A percentile compares a stretch with the other conserved stretches of the same genome.
phyloP scores from a whole-genome alignment of 768 basidiomycete species.

The Punctularia strigosozonata region DNA sequence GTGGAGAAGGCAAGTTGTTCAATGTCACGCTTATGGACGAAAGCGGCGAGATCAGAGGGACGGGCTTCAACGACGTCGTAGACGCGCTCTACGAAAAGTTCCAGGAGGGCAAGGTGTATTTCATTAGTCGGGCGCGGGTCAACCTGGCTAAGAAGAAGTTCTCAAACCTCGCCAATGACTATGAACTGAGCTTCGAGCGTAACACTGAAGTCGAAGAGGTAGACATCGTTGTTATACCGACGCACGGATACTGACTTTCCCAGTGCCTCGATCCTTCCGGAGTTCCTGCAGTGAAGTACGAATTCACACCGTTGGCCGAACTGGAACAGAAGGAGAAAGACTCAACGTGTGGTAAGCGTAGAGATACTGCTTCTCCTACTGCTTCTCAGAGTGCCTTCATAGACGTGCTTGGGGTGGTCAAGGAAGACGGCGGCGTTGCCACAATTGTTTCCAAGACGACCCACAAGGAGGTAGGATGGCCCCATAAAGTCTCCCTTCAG shows the following conservation, averaged over 20 bases:
- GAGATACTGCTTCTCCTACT: slow-evolving; percentile 1
- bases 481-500: too few relatives aligned
- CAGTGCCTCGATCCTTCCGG: slow-evolving; percentile 73
- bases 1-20: slow-evolving; percentile 93
- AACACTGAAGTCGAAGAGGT: slow-evolving; percentile 83
- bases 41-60: slow-evolving; percentile 82
- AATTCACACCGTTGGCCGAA: slow-evolving; percentile 55
- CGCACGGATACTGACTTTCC: not conserved
- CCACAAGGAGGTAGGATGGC: slow-evolving; percentile 38
- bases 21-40: slow-evolving; percentile 92
- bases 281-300: slow-evolving; percentile 77
- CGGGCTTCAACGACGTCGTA: slow-evolving; percentile 80
- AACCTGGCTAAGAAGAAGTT: slow-evolving; percentile 98
- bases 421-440: slow-evolving; percentile 55
- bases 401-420: slow-evolving; percentile 87
- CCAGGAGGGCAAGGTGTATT: slow-evolving; percentile 89
- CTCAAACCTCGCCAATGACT: slow-evolving; percentile 80
- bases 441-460: slow-evolving; percentile 70
- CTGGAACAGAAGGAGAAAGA: slow-evolving; percentile 66
- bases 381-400: slow-evolving; percentile 1
- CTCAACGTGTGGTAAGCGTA: slow-evolving; percentile 58
- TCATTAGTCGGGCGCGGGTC: slow-evolving; percentile 80
- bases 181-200: slow-evolving; percentile 81
- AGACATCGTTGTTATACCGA: slow-evolving; percentile 8
- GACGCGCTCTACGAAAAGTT: slow-evolving; percentile 77